A percentile compares a stretch with the other conserved stretches of the same genome.
phyloP scores from a whole-genome alignment of 306 rosid species.

The Coriaria nepalensis region DNA sequence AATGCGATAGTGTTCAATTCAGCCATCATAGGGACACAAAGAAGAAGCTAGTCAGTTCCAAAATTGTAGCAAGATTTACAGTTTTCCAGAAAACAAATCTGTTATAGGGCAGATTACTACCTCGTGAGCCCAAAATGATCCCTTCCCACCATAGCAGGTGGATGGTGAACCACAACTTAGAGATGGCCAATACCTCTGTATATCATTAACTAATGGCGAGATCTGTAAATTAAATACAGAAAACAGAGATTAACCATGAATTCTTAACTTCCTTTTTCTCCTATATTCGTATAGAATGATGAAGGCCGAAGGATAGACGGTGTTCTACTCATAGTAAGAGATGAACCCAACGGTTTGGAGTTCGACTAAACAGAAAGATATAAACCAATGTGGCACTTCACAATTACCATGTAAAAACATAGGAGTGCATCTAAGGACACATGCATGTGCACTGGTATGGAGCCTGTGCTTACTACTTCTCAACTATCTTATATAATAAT shows the following conservation, averaged over 20 bases:
- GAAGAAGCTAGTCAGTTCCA: conserved; percentile 29
- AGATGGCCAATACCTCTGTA: conserved; percentile 78
- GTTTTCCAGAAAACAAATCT: conserved; percentile 8
- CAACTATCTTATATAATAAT: not conserved
- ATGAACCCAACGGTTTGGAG: too few species aligned
- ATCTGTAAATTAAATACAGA: conserved; percentile 39
- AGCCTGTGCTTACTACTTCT: too few species aligned
- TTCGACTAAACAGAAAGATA: too few species aligned
- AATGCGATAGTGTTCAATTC: conserved; percentile 15
- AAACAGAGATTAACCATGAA: not conserved
- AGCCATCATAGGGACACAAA: conserved; percentile 22
- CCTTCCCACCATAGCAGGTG: conserved; percentile 60
- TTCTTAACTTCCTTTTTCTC: too few species aligned
- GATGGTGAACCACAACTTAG: conserved; percentile 60
- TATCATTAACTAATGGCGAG: conserved; percentile 38
- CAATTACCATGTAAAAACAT: too few species aligned
- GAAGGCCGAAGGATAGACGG: too few species aligned
- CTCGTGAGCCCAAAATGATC: conserved; percentile 98
- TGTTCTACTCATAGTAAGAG: too few species aligned
- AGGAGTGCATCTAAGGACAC: too few species aligned
- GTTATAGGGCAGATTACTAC: conserved; percentile 31
- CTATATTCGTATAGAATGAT: not conserved
- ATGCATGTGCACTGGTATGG: not conserved
- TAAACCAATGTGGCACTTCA: not conserved
- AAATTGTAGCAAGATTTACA: conserved; percentile 6